Evolutionary conservation across 495 filamentous ascomycete species (phyloP).

Genomic region (Immersiella caudata): DNA sequence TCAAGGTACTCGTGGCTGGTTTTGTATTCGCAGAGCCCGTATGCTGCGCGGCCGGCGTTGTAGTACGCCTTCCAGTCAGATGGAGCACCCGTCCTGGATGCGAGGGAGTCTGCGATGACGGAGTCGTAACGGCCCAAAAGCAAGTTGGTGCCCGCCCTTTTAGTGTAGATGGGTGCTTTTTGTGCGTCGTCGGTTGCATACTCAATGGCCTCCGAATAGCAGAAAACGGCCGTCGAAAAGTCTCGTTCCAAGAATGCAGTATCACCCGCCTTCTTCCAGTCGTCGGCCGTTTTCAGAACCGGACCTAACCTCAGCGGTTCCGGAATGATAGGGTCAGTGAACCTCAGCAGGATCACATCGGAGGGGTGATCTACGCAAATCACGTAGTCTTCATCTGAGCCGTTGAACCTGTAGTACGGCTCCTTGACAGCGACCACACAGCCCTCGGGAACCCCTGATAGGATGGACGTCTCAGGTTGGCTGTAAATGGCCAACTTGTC

Average conservation of each 20-base stretch:
- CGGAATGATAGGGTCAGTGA: conserved; percentile 34
- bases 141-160: conserved; percentile 52
- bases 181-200: conserved; percentile 18
- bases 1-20: conserved; percentile 31
- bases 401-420: conserved; percentile 53
- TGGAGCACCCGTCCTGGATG: conserved; percentile 29
- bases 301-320: conserved; percentile 34
- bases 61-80: conserved; percentile 53
- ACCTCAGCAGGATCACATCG: conserved; percentile 42
- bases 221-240: conserved; percentile 40
- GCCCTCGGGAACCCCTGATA: conserved; percentile 36
- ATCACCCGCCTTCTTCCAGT: conserved; percentile 40
- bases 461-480: conserved; percentile 42
- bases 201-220: conserved; percentile 41
- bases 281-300: conserved; percentile 34
- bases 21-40: conserved; percentile 47
- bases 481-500: conserved; percentile 53
- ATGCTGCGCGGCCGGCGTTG: conserved; percentile 51
- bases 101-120: conserved; percentile 49
- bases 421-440: conserved; percentile 54
- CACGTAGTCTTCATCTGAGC: conserved; percentile 43
- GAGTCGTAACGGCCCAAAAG: conserved; percentile 50
- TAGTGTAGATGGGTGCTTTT: conserved; percentile 38
- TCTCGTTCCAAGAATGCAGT: conserved; percentile 41
- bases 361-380: conserved; percentile 59